Base-by-base conservation (phyloP, 768 basidiomycete species). In the Pleurotus sapidus region DNA sequence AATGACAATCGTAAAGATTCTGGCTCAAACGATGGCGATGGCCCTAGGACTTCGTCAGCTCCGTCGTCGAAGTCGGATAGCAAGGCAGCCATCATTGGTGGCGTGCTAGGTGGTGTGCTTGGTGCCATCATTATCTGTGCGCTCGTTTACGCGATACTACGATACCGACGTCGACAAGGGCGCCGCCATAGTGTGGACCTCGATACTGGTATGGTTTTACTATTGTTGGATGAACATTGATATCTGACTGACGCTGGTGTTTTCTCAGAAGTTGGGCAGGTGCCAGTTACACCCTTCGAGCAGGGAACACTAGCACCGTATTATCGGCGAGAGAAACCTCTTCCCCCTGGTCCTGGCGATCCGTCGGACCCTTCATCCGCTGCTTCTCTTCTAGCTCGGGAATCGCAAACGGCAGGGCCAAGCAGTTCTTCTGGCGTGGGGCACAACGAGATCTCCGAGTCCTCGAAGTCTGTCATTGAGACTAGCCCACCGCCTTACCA, bases 51-150 rank as follows among this genome's bases (percentile, higher is more conserved):
- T 3, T 20, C 49, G 7, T 39, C 14, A 4, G 8, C 34, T 18
- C 18, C 30, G 24, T 17, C 39, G 15, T 4, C n/a, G 5, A 27
- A 24, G 23, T 20, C 37, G 8, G 37, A 39, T 9, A 30, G 20
- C 23, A 53, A 53, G 51, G 51, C 51, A 4, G 38, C 51, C 18
- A 53, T 53, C 9, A 53, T 53, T 14, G 51, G 51, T 2, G 51
- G 51, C 3, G 37, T 53, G 17, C 51, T 53, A 3, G 51, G 51
- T 2, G 51, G 51, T 37, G 37, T 53, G 7, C 18, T 53, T 9
- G 51, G 51, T 5, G 51, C 51, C 15, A 42, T 53, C 7, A 30
- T 40, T 15, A 6, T 53, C 1, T 9, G 23, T 11, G 38, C 38
- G 6, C 3, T 40, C 20, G 38, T 53, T 24, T 40, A 39, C 23